A percentile compares a stretch with the other conserved stretches of the same genome.
Evolutionary conservation across 2,329 filamentous ascomycete species (phyloP).

Genomic region (Dendrostoma leiphaemia): DNA sequence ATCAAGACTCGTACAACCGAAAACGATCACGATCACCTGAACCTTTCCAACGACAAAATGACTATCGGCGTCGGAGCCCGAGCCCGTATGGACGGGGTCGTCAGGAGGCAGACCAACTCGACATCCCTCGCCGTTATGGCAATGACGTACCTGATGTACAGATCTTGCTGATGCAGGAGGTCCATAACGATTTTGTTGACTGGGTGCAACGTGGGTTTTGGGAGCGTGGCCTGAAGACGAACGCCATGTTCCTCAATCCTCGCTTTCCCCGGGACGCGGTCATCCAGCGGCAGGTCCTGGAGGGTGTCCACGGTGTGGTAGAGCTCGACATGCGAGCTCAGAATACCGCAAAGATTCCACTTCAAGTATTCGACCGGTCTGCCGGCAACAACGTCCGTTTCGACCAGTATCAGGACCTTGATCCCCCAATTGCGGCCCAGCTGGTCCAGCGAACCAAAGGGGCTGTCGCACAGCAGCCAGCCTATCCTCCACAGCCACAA

Average conservation of each 20-base stretch:
- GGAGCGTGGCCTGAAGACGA: conserved; percentile 67
- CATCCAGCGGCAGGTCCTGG: conserved; percentile 80
- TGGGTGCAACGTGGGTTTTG: conserved; percentile 80
- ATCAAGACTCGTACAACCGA: conserved; percentile 36
- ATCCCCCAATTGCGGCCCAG: conserved; percentile 75
- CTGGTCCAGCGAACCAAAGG: conserved; percentile 72
- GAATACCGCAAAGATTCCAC: conserved; percentile 67
- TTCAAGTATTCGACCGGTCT: conserved; percentile 83
- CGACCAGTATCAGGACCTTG: conserved; percentile 82
- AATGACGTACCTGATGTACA: conserved; percentile 85
- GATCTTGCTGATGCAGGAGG: conserved; percentile 75
- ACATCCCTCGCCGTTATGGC: conserved; percentile 71
- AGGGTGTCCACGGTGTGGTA: conserved; percentile 84
- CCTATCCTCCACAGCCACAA: conserved; percentile 27
- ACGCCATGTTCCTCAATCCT: conserved; percentile 77
- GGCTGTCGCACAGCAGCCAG: conserved; percentile 20
- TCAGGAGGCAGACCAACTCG: conserved; percentile 57
- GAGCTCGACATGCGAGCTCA: conserved; percentile 72
- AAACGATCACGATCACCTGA: conserved; percentile 68
- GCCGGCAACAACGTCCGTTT: conserved; percentile 77
- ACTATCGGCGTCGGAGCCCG: conserved; percentile 67
- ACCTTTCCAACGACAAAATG: conserved; percentile 40
- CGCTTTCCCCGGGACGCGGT: conserved; percentile 74
- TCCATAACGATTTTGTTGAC: conserved; percentile 74
- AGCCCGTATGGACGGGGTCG: conserved; percentile 58